phyloP scores from a whole-genome alignment of 2,329 filamentous ascomycete genomes.

The Cladobotryum protrusum region DNA sequence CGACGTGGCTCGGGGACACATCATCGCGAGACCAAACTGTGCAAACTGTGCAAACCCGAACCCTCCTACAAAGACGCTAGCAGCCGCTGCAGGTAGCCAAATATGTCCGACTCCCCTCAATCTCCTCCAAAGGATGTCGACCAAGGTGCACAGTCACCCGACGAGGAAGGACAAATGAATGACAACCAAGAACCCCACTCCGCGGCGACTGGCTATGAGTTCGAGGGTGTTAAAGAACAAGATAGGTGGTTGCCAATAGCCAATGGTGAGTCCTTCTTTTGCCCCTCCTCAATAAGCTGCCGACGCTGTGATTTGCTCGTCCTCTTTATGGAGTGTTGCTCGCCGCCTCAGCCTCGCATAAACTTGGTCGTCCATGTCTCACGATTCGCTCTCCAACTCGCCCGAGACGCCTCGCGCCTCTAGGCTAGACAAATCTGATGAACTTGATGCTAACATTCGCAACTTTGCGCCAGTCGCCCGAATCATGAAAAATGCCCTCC shows the following conservation, averaged over 20 bases:
- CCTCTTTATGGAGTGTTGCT: constrained; percentile 22
- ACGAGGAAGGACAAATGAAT: constrained; percentile 93
- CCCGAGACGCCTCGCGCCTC: constrained; percentile 42
- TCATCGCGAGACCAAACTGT: constrained; percentile 46
- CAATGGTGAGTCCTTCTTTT: constrained; percentile 75
- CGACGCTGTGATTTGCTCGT: constrained; percentile 43
- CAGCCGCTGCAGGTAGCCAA: constrained; percentile 65
- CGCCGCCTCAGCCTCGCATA: constrained; percentile 26
- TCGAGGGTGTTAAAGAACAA: constrained; percentile 95
- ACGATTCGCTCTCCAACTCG: constrained; percentile 48
- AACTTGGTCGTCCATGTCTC: constrained; percentile 50
- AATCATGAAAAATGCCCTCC: constrained; percentile 97
- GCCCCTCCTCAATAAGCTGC: not conserved
- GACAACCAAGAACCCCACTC: constrained; percentile 73
- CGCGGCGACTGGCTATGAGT: constrained; percentile 70
- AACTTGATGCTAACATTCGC: constrained; percentile 85
- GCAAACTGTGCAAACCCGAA: constrained; percentile 51
- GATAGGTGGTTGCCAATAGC: constrained; percentile 99
- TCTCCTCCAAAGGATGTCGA: constrained; percentile 94
- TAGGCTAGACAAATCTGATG: constrained; percentile 43
- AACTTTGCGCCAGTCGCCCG: constrained; percentile 94
- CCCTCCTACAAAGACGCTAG: constrained; percentile 55
- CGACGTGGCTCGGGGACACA: constrained; percentile 58
- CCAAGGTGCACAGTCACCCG: constrained; percentile 84
- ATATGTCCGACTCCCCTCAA: constrained; percentile 85